phyloP scores from a whole-genome alignment of 805 yeast species.

The Zygotorulaspora chibaensis region DNA sequence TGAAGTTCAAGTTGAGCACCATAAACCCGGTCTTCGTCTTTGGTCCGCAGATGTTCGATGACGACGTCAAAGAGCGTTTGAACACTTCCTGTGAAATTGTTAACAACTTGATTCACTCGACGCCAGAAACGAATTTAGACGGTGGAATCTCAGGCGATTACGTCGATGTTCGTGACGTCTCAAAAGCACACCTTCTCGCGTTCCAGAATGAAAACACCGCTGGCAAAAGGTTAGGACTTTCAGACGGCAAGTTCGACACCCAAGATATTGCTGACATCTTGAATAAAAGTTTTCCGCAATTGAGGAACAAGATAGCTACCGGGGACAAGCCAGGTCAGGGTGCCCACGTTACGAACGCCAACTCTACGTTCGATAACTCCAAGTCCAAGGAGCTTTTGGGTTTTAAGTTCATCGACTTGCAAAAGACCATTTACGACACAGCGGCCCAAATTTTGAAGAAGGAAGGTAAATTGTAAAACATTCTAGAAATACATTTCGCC shows the following conservation, averaged over 20 bases:
- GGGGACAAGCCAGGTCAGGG: slow-evolving; percentile 35
- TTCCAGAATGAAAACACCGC: slow-evolving; percentile 37
- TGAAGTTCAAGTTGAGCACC: slow-evolving; percentile 42
- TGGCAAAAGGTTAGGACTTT: slow-evolving; percentile 35
- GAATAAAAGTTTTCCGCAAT: slow-evolving; percentile 40
- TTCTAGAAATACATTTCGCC: too few species aligned
- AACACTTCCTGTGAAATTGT: slow-evolving; percentile 43
- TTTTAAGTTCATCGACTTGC: slow-evolving; percentile 38
- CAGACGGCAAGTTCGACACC: slow-evolving; percentile 23
- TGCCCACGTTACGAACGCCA: not conserved
- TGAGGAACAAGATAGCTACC: slow-evolving; percentile 43
- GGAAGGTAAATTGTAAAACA: slow-evolving; percentile 14
- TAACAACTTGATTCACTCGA: slow-evolving; percentile 28
- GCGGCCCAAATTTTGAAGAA: slow-evolving; percentile 39
- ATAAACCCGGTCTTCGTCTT: slow-evolving; percentile 55
- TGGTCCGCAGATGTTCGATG: slow-evolving; percentile 56
- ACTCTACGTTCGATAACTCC: slow-evolving; percentile 33
- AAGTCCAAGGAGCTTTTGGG: slow-evolving; percentile 39
- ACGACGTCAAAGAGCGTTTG: slow-evolving; percentile 37
- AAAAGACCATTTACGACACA: slow-evolving; percentile 41
- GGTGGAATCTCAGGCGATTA: slow-evolving; percentile 27
- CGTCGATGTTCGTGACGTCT: slow-evolving; percentile 61
- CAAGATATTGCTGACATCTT: slow-evolving; percentile 32
- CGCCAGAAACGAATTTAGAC: slow-evolving; percentile 17
- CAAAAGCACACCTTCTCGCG: slow-evolving; percentile 52